These are phyloP conservation scores for Bryoerythrophyllum caledonicum DNA, from an alignment of 225 moss, liverwort and hornwort genomes.

Conservation along the genomic window DNA sequence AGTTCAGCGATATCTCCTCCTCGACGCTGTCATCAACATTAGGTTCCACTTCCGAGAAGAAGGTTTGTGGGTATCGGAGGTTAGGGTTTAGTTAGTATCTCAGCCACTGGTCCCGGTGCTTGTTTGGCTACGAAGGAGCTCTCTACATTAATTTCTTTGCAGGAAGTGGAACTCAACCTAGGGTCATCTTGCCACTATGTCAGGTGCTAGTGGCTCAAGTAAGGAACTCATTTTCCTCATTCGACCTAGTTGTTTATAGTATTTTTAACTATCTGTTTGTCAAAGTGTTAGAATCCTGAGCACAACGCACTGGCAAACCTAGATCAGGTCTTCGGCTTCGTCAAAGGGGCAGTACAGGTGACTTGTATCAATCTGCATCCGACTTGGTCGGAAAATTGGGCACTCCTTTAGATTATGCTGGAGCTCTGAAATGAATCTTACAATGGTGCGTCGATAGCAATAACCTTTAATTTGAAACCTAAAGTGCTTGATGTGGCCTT, in stretches of 20 bases:
- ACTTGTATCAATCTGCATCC: not conserved
- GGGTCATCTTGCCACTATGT: conserved; percentile 30
- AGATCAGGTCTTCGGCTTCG: no score
- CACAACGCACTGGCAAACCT: no score
- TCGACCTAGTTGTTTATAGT: not conserved
- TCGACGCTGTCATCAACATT: not conserved
- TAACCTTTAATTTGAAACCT: not conserved
- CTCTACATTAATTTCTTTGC: not conserved
- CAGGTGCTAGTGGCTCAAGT: conserved; percentile 29
- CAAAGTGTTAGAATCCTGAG: not conserved
- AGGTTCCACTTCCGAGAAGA: not conserved
- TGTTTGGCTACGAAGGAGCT: not conserved
- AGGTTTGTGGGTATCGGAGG: conserved; percentile 2
- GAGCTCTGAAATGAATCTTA: not conserved
- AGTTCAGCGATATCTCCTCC: conserved; percentile 21
- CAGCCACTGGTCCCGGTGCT: not conserved
- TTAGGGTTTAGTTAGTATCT: conserved; percentile 26
- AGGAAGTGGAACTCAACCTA: conserved; percentile 11
- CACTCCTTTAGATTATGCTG: not conserved
- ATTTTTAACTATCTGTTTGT: not conserved
- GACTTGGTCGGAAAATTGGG: not conserved
- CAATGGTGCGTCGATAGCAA: not conserved
- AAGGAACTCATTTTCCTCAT: not conserved
- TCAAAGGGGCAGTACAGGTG: not conserved
- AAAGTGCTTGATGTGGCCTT: conserved; percentile 8